Evolutionary conservation across 2,329 filamentous ascomycete species (phyloP).

Genomic region (Parafenestella ontariensis): DNA sequence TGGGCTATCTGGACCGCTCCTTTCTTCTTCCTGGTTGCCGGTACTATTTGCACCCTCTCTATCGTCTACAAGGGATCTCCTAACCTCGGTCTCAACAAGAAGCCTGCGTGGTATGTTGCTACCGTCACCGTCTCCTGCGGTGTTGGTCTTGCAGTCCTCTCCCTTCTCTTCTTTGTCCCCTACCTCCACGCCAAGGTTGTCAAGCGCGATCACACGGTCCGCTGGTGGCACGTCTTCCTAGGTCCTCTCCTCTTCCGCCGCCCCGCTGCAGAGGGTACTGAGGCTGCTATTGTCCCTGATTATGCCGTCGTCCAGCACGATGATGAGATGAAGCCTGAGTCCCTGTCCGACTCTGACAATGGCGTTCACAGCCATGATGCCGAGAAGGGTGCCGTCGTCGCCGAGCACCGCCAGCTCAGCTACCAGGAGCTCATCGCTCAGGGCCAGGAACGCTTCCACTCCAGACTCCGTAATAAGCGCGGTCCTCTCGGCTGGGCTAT

Average conservation of each 20-base stretch:
- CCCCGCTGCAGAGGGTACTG: conserved; percentile 59
- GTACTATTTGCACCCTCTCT: conserved; percentile 75
- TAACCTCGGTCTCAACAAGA: conserved; percentile 68
- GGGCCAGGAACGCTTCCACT: conserved; percentile 65
- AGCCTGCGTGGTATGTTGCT: conserved; percentile 71
- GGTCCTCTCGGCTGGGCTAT: conserved; percentile 85
- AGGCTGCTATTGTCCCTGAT: conserved; percentile 69
- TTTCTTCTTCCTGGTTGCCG: conserved; percentile 79
- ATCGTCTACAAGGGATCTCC: conserved; percentile 85
- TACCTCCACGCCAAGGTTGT: conserved; percentile 71
- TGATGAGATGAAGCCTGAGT: conserved; percentile 49
- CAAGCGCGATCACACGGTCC: conserved; percentile 70
- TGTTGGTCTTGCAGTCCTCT: conserved; percentile 64
- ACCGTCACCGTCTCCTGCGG: conserved; percentile 71
- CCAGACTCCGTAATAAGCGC: conserved; percentile 65
- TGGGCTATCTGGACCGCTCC: conserved; percentile 78
- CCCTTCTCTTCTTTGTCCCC: conserved; percentile 76
- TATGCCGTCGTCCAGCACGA: conserved; percentile 78
- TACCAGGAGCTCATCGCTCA: conserved; percentile 70
- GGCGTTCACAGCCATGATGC: conserved; percentile 43
- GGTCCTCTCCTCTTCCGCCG: conserved; percentile 68
- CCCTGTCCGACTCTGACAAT: conserved; percentile 40
- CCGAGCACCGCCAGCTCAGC: conserved; percentile 59
- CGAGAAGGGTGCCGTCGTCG: conserved; percentile 34
- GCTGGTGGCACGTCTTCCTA: conserved; percentile 67